Percentiles rank a stretch among this genome's conserved stretches.
Evolutionary conservation across 2,329 filamentous ascomycete species (phyloP).

Genomic region (Macrophomina tecta): DNA sequence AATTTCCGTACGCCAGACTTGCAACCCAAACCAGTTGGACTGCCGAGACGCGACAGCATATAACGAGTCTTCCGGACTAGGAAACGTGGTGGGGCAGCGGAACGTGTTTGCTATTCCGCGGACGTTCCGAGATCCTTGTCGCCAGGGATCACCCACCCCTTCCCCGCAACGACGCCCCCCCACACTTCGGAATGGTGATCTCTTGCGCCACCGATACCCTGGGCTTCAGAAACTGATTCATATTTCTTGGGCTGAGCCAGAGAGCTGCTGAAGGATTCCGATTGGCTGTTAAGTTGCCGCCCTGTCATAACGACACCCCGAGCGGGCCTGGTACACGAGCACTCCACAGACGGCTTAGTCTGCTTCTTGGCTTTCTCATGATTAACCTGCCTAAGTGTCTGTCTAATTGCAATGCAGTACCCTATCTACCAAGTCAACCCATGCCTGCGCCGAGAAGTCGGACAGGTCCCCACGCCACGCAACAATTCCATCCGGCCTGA

Average conservation of each 20-base stretch:
- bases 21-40: background rate
- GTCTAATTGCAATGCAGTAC: background rate
- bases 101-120: background rate
- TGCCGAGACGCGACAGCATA: background rate
- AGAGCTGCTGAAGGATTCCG: too few species aligned
- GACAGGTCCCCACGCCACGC: slow-evolving; percentile 30
- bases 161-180: background rate
- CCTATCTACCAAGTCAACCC: background rate
- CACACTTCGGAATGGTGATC: background rate
- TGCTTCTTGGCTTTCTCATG: too few species aligned
- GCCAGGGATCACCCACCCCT: background rate
- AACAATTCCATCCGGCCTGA: slow-evolving; percentile 42
- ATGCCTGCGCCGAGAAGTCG: background rate
- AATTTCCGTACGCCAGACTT: background rate
- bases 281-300: too few species aligned
- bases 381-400: too few species aligned
- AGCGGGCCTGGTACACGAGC: too few species aligned
- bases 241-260: too few species aligned
- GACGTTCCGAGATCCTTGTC: background rate
- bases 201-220: too few species aligned
- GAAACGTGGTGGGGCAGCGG: background rate
- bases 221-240: too few species aligned
- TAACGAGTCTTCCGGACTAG: background rate
- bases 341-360: too few species aligned
- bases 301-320: too few species aligned